phyloP scores from a whole-genome alignment of 352 stramenopile genomes.

The Phytophthora nicotianae region DNA sequence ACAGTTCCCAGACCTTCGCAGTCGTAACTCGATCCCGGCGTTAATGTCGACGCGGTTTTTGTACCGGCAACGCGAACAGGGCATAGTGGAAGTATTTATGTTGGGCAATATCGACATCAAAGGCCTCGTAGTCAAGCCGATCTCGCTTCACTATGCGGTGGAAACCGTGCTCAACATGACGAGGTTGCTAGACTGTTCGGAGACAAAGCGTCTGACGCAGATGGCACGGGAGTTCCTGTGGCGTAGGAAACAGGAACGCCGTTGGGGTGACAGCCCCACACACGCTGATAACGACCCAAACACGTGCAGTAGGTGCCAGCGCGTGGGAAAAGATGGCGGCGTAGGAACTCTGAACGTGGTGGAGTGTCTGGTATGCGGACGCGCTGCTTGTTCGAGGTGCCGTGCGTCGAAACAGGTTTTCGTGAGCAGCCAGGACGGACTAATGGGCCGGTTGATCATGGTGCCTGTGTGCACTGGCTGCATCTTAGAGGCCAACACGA shows the following conservation, averaged over 20 bases:
- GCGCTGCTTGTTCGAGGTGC: constrained; percentile 30
- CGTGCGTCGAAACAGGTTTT: constrained; percentile 47
- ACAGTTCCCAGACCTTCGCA: constrained; percentile 42
- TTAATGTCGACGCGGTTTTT: constrained; percentile 42
- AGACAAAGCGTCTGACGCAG: constrained; percentile 52
- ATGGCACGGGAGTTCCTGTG: constrained; percentile 41
- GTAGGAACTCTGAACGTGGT: constrained; percentile 28
- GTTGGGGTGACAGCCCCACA: constrained; percentile 3
- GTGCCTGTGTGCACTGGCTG: constrained; percentile 45
- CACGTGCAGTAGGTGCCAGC: constrained; percentile 32
- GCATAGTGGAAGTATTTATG: constrained; percentile 43
- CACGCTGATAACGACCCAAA: constrained; percentile 7
- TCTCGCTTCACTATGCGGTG: constrained; percentile 21
- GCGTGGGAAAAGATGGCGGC: constrained; percentile 17
- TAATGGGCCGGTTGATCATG: constrained; percentile 46
- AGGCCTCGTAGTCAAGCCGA: constrained; percentile 31
- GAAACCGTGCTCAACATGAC: constrained; percentile 41
- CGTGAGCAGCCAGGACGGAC: constrained; percentile 34
- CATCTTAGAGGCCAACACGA: constrained; percentile 41
- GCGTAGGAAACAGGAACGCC: constrained; percentile 18
- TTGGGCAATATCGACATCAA: constrained; percentile 39
- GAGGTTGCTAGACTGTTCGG: constrained; percentile 42
- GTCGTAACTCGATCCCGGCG: constrained; percentile 32
- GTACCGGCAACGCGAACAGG: constrained; percentile 46
- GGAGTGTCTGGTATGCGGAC: constrained; percentile 36